Conservation (phyloP, 129 eudicot species). For the Logfia minima region DNA sequence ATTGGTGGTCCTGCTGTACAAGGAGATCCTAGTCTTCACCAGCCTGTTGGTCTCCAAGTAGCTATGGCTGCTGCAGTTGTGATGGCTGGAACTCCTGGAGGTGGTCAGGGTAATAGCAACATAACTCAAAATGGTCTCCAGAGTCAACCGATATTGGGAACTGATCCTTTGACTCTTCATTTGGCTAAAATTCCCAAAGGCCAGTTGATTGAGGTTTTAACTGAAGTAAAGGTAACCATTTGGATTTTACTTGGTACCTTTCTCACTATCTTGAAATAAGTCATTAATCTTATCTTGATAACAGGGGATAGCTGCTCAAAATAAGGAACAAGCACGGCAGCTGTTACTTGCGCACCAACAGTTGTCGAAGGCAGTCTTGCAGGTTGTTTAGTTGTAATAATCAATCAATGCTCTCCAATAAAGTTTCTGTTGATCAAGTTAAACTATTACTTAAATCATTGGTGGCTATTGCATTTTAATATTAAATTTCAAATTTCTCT, state of each 20-base stretch:
- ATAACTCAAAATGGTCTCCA: slow-evolving; percentile 52
- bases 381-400: slow-evolving; percentile 46
- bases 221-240: slow-evolving; percentile 70
- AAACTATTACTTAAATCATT: not conserved
- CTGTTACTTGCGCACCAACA: slow-evolving; percentile 59
- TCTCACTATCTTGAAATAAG: not conserved
- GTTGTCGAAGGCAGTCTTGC: slow-evolving; percentile 82
- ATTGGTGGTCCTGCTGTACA: slow-evolving; percentile 60
- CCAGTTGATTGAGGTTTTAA: slow-evolving; percentile 71
- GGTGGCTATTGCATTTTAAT: not conserved
- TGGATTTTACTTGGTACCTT: slow-evolving; percentile 14
- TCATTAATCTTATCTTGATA: slow-evolving; percentile 28
- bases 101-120: slow-evolving; percentile 52
- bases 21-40: slow-evolving; percentile 53
- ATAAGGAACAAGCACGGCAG: slow-evolving; percentile 83
- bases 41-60: slow-evolving; percentile 62
- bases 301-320: slow-evolving; percentile 72
- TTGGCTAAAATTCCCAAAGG: slow-evolving; percentile 73
- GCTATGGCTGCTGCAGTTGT: slow-evolving; percentile 85
- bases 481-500: slow-evolving; percentile 2
- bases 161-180: slow-evolving; percentile 74
- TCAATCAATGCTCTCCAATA: not conserved
- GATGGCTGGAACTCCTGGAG: slow-evolving; percentile 82
- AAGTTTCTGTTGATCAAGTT: not conserved
- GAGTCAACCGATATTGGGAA: slow-evolving; percentile 50